Conservation (phyloP, 2,329 filamentous ascomycete genomes). For the Sordariomycetes sp. region DNA sequence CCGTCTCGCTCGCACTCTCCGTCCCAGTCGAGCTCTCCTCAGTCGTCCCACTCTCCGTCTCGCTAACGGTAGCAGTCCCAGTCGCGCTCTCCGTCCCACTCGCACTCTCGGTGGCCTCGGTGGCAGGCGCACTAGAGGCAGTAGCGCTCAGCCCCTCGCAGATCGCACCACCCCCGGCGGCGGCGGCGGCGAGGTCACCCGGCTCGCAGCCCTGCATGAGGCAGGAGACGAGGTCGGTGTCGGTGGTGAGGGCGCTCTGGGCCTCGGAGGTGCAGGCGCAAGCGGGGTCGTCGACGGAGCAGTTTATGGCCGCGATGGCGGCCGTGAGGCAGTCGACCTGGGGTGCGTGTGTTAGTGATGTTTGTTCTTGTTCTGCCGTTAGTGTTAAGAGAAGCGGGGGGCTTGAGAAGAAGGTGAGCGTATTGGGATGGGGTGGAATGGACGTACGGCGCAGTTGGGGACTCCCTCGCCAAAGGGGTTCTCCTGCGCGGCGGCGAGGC, state of each 20-base stretch:
- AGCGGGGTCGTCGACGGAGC: constrained; percentile 12
- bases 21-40: too few species aligned
- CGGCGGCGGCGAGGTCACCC: background rate
- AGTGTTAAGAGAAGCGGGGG: background rate
- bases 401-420: background rate
- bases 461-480: constrained; percentile 12
- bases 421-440: background rate
- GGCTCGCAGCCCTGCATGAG: background rate
- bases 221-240: constrained; percentile 1
- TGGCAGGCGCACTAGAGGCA: background rate
- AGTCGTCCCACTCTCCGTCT: too few species aligned
- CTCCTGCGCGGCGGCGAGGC: constrained; percentile 15
- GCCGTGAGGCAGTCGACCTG: constrained; percentile 11
- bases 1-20: too few species aligned
- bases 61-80: too few species aligned
- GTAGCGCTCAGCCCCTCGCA: background rate
- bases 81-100: background rate
- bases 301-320: constrained; percentile 13
- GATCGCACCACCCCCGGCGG: background rate
- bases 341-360: background rate
- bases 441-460: constrained; percentile 4
- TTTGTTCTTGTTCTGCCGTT: background rate
- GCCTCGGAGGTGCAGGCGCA: constrained; percentile 14
- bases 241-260: constrained; percentile 9
- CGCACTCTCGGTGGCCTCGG: background rate